Evolutionary conservation across 179 eudicot genomes (phyloP).

Genomic region (Pouteria campechiana): DNA sequence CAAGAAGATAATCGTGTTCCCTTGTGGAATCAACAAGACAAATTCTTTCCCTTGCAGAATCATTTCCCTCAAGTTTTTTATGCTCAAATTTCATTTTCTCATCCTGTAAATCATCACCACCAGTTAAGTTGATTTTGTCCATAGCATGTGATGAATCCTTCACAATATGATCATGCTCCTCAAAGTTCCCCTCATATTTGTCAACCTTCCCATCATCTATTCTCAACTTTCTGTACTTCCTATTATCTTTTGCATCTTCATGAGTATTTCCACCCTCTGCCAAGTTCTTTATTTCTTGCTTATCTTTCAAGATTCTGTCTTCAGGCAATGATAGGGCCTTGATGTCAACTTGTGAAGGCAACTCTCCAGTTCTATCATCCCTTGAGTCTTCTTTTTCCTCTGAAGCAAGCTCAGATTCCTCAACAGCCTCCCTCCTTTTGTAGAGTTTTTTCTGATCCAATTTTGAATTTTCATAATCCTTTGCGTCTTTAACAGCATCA

Average conservation of each 20-base stretch:
- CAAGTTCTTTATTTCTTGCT: slow-evolving; percentile 35
- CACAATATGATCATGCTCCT: slow-evolving; percentile 11
- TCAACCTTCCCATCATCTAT: slow-evolving; percentile 15
- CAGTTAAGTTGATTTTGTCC: slow-evolving; percentile 6
- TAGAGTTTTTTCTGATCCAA: too few relatives aligned
- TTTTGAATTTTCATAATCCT: too few relatives aligned
- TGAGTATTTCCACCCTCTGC: slow-evolving; percentile 43
- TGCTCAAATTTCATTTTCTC: too few relatives aligned
- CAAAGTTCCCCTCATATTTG: slow-evolving; percentile 20
- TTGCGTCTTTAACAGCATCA: too few relatives aligned
- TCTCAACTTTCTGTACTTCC: slow-evolving; percentile 14
- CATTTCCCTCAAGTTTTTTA: slow-evolving; percentile 7
- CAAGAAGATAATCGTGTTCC: slow-evolving; percentile 1
- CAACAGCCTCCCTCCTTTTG: too few relatives aligned
- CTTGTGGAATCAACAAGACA: slow-evolving; percentile 16
- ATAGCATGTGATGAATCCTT: slow-evolving; percentile 6
- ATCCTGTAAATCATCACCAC: slow-evolving; percentile 14
- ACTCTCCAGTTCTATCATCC: background rate
- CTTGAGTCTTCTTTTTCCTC: slow-evolving; percentile 14
- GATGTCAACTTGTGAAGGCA: slow-evolving; percentile 39
- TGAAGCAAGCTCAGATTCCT: slow-evolving; percentile 14
- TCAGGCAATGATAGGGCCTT: slow-evolving; percentile 34
- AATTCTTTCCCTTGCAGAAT: slow-evolving; percentile 14
- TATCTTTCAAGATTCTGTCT: slow-evolving; percentile 29
- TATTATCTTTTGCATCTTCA: slow-evolving; percentile 14